Evolutionary conservation across 2,329 filamentous ascomycete genomes (phyloP), one percentile per base, ranked within the genome.

Genomic region (Calonectria pseudoreteaudii): DNA sequence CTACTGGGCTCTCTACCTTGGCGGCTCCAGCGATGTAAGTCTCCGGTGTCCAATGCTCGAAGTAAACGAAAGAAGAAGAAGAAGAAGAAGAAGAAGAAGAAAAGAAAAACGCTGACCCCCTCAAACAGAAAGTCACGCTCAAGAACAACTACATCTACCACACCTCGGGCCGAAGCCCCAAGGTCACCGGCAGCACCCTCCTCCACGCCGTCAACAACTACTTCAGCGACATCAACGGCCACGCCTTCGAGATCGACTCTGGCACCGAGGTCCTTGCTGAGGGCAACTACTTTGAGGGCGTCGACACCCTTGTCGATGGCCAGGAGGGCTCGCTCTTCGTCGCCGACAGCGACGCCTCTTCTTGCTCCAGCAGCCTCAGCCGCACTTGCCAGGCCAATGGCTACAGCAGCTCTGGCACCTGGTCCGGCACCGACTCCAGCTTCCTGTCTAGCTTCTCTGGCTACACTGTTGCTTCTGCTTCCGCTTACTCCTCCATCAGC

Each of bases 121-220:
- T 26, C 2, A 26, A 31, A 8, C 26, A 74, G 73, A 47, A 80
- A 74, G 85, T 92, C 79, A 92, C 91, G 75, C 79, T 92, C 80
- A 89, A 91, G 85, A 86, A 86, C 76, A 92, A 92, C 86, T 91
- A 91, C 84, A 85, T 92, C 80, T 88, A 91, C 86, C 86, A 90
- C 82, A 88, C 88, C 64, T 88, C 86, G 16, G 91, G 90, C 71
- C 90, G 91, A 68, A 84, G 85, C 16, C 91, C 90, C 77, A 91
- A 92, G 85, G 85, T 92, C 28, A 86, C 86, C 26, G 89, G 89
- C 81, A 90, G 90, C 69, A 86, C 91, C 56, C 84, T 86, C 23
- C 82, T 92, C 68, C 91, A 92, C 82, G 89, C 88, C 52, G 89
- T 91, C 81, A 92, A 91, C 88, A 92, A 92, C 86, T 91, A 89